Conservation (phyloP, 768 basidiomycete species). For the Hypholoma fasciculare region DNA sequence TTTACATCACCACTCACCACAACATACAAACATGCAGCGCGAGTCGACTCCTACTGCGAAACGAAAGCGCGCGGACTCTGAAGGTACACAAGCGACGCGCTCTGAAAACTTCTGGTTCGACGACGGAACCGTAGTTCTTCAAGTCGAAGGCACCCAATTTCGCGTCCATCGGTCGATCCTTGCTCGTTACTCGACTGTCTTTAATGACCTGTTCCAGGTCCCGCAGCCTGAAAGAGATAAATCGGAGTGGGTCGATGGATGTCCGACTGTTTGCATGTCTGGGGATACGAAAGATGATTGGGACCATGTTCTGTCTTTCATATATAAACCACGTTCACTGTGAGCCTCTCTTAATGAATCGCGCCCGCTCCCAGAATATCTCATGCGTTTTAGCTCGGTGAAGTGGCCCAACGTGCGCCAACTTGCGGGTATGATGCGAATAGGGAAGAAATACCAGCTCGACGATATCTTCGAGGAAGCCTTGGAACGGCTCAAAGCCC, state of each 20-base stretch:
- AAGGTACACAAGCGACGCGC: background rate
- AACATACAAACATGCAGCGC: too few relatives aligned
- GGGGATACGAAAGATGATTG: background rate
- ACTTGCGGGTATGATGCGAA: background rate
- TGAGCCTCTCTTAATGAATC: too few relatives aligned
- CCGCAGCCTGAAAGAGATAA: background rate
- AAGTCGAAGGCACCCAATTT: conserved; percentile 11
- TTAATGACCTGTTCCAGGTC: conserved; percentile 4
- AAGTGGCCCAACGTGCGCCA: too few relatives aligned
- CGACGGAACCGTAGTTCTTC: conserved; percentile 13
- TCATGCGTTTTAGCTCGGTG: too few relatives aligned
- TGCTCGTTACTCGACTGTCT: conserved; percentile 1
- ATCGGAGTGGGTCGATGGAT: background rate
- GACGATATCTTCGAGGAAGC: background rate
- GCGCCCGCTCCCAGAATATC: too few relatives aligned
- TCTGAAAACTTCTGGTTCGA: conserved; percentile 9
- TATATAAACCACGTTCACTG: background rate
- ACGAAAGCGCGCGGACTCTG: background rate
- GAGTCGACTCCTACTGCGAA: too few relatives aligned
- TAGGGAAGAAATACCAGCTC: background rate
- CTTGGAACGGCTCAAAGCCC: background rate
- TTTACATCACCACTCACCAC: too few relatives aligned
- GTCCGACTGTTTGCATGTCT: background rate
- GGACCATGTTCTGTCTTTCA: background rate
- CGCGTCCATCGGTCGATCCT: conserved; percentile 9